These are phyloP conservation scores for Paracorniculantispora psalliotae DNA, from an alignment of 2,329 filamentous ascomycete genomes.

Conservation along the genomic window DNA sequence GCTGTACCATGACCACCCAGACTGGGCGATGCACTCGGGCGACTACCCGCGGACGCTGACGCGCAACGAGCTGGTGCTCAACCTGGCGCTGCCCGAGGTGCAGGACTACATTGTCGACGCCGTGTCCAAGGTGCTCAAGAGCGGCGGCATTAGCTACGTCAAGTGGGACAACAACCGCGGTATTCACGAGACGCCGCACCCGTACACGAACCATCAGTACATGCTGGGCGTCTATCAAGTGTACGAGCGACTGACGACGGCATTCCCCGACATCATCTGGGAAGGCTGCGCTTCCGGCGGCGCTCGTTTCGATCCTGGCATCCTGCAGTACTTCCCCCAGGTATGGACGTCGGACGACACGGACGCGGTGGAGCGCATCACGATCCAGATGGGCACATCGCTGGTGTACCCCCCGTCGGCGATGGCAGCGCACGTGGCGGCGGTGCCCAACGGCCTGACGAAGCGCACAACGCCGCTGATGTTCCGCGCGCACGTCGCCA, in stretches of 20 bases:
- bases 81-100: conserved; percentile 55
- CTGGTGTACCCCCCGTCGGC: conserved; percentile 57
- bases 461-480: conserved; percentile 49
- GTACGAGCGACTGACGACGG: conserved; percentile 53
- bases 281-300: conserved; percentile 63
- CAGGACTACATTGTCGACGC: conserved; percentile 57
- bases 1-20: conserved; percentile 56
- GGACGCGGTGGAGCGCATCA: conserved; percentile 55
- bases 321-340: conserved; percentile 61
- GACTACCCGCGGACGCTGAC: conserved; percentile 50
- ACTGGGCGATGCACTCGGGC: conserved; percentile 58
- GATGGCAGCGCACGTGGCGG: conserved; percentile 62
- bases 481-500: conserved; percentile 61
- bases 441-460: conserved; percentile 54
- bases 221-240: conserved; percentile 61
- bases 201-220: conserved; percentile 52
- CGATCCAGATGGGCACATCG: conserved; percentile 60
- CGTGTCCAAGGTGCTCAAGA: conserved; percentile 49
- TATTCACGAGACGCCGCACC: conserved; percentile 54
- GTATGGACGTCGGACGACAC: conserved; percentile 63
- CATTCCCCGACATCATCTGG: conserved; percentile 59
- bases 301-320: conserved; percentile 58
- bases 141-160: conserved; percentile 52
- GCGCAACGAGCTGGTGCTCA: conserved; percentile 57
- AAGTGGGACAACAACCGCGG: conserved; percentile 67